These are phyloP conservation scores for Aspergillus campestris DNA, from an alignment of 495 filamentous ascomycete genomes.

Conservation along the genomic window DNA sequence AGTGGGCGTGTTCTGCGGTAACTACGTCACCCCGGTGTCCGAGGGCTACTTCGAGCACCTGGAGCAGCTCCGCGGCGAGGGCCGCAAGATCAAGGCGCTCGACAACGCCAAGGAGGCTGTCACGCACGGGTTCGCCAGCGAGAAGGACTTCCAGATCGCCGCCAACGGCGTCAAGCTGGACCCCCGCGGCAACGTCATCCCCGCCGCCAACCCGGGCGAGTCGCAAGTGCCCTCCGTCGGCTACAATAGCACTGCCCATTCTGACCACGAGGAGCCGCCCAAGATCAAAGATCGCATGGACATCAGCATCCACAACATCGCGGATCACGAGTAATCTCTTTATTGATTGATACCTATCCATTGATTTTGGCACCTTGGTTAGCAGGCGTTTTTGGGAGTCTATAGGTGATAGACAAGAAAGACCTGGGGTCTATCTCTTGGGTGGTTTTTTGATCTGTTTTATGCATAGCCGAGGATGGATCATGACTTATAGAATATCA, in stretches of 20 bases:
- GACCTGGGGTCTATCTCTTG: background rate
- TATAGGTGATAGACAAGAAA: too few species aligned
- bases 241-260: conserved; percentile 14
- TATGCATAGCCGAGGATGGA: too few species aligned
- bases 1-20: conserved; percentile 92
- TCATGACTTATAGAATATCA: too few species aligned
- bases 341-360: too few species aligned
- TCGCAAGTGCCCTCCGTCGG: conserved; percentile 32
- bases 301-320: conserved; percentile 52
- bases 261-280: conserved; percentile 23
- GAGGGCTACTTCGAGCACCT: conserved; percentile 84
- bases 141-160: conserved; percentile 54
- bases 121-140: conserved; percentile 52
- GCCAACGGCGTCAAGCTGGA: conserved; percentile 54
- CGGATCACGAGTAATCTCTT: conserved; percentile 34
- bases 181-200: conserved; percentile 48
- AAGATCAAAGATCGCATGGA: conserved; percentile 48
- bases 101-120: conserved; percentile 63
- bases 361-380: too few species aligned
- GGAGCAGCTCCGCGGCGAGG: conserved; percentile 65
- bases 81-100: conserved; percentile 60
- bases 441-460: conserved; percentile 6
- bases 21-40: conserved; percentile 76
- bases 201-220: conserved; percentile 28
- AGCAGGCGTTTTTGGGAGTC: too few species aligned